Conservation (phyloP, 2,329 filamentous ascomycete genomes). For the Pestalotiopsis sp. region DNA sequence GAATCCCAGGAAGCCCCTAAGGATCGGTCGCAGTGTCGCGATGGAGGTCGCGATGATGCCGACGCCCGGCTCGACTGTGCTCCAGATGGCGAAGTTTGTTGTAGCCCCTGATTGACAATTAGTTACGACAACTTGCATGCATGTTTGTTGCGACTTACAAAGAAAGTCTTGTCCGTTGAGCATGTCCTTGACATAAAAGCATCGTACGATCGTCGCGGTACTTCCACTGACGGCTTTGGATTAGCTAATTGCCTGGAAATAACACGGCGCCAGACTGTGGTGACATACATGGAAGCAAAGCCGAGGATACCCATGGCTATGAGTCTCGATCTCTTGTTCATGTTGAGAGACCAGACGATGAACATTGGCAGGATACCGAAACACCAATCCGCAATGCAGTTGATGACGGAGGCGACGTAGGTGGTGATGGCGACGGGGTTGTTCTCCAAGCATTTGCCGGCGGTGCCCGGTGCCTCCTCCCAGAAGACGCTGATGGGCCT, state of each 20-base stretch:
- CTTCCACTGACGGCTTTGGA: background rate
- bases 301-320: constrained; percentile 9
- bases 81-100: constrained; percentile 11
- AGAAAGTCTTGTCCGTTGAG: constrained; percentile 12
- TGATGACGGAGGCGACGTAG: constrained; percentile 7
- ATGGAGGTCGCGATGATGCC: constrained; percentile 6
- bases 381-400: constrained; percentile 10
- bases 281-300: constrained; percentile 13
- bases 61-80: constrained; percentile 7
- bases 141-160: background rate
- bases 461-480: constrained; percentile 7
- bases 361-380: constrained; percentile 11
- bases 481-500: constrained; percentile 11
- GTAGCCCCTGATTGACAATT: background rate
- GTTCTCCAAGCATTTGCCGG: constrained; percentile 11
- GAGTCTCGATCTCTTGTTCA: constrained; percentile 6
- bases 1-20: background rate
- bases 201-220: constrained; percentile 7
- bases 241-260: background rate
- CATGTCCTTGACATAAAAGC: background rate
- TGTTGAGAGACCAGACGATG: constrained; percentile 12
- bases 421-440: constrained; percentile 1
- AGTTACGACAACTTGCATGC: background rate
- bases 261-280: too few species aligned
- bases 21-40: background rate